Percentiles rank a stretch among this genome's conserved stretches.
phyloP scores from a whole-genome alignment of 1,284 basidiomycete species.

The Coniferiporia weirii region DNA sequence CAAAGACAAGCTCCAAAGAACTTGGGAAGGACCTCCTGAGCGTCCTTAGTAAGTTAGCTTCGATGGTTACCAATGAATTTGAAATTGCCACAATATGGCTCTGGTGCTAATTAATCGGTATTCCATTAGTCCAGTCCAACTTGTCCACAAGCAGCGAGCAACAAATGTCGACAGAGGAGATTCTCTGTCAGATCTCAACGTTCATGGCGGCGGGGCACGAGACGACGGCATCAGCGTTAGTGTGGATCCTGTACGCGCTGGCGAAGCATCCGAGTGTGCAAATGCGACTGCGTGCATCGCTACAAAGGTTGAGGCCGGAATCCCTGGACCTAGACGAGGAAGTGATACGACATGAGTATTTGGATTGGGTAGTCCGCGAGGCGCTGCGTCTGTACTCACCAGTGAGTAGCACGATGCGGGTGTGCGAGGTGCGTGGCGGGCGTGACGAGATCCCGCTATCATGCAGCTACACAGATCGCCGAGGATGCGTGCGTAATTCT shows the following conservation, averaged over 20 bases:
- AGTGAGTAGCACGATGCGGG: slow-evolving; percentile 60
- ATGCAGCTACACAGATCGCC: slow-evolving; percentile 25
- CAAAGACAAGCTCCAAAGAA: slow-evolving; percentile 6
- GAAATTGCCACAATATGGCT: neutral
- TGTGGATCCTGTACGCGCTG: slow-evolving; percentile 71
- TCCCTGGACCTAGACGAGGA: slow-evolving; percentile 28
- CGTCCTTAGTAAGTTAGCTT: slow-evolving; percentile 42
- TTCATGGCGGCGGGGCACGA: slow-evolving; percentile 71
- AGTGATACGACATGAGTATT: slow-evolving; percentile 42
- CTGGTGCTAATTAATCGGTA: no score
- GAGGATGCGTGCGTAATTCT: slow-evolving; percentile 29
- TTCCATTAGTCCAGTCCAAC: slow-evolving; percentile 51
- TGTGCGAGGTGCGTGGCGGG: slow-evolving; percentile 40
- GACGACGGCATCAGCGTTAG: slow-evolving; percentile 55
- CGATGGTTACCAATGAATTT: neutral
- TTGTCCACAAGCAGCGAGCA: slow-evolving; percentile 43
- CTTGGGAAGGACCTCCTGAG: slow-evolving; percentile 46
- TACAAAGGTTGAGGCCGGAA: slow-evolving; percentile 27
- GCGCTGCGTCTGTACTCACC: slow-evolving; percentile 60
- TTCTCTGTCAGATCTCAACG: slow-evolving; percentile 72
- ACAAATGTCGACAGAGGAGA: slow-evolving; percentile 59
- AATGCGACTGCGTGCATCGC: slow-evolving; percentile 48
- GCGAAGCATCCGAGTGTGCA: slow-evolving; percentile 50
- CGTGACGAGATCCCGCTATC: slow-evolving; percentile 55
- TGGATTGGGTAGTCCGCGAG: slow-evolving; percentile 63